phyloP scores from a whole-genome alignment of 805 yeast genomes.

The Clavispora phyllophila region DNA sequence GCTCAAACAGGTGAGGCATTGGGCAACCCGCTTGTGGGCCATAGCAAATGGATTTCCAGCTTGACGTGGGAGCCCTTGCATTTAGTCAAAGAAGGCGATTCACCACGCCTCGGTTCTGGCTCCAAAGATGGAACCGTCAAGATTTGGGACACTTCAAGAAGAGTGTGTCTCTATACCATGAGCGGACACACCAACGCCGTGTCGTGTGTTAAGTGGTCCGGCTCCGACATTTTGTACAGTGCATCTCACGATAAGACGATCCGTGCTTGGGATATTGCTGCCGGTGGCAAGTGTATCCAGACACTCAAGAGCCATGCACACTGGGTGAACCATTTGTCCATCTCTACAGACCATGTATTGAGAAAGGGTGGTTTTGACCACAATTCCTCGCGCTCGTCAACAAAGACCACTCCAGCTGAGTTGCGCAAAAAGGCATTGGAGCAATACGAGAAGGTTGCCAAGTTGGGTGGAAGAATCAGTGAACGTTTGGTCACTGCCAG shows the following conservation, averaged over 20 bases:
- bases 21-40: conserved; percentile 77
- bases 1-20: conserved; percentile 64
- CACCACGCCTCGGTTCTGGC: conserved; percentile 73
- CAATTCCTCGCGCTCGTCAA: conserved; percentile 37
- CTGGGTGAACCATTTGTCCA: conserved; percentile 93
- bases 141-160: conserved; percentile 79
- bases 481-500: conserved; percentile 92
- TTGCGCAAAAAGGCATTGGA: conserved; percentile 48
- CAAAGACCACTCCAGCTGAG: conserved; percentile 20
- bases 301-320: conserved; percentile 88
- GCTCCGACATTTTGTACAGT: conserved; percentile 74
- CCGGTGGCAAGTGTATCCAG: conserved; percentile 70
- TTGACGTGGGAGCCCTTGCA: conserved; percentile 94
- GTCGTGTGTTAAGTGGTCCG: conserved; percentile 97
- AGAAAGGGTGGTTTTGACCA: conserved; percentile 88
- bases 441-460: conserved; percentile 60
- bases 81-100: conserved; percentile 57
- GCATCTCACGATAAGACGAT: conserved; percentile 94
- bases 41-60: conserved; percentile 83
- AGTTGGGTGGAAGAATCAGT: conserved; percentile 45
- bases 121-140: conserved; percentile 89
- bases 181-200: conserved; percentile 87
- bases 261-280: conserved; percentile 79
- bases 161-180: conserved; percentile 64
- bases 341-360: conserved; percentile 85